These are phyloP conservation scores for Gossypium davidsonii DNA, from an alignment of 441 rosid species.

Conservation along the genomic window DNA sequence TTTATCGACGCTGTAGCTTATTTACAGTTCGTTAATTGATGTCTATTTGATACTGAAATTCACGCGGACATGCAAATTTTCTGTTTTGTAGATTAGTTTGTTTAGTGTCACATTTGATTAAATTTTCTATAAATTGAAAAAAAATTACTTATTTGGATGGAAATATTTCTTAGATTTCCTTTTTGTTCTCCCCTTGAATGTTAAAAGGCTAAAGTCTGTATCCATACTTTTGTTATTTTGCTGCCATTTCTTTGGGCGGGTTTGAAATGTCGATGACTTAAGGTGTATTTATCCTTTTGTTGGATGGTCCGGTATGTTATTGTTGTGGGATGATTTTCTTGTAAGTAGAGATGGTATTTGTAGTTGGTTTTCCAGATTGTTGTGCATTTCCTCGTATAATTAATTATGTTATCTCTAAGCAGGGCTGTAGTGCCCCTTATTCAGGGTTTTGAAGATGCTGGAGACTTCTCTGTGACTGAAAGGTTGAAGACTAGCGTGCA, in stretches of 20 bases:
- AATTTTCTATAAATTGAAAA: neutral
- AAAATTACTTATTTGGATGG: neutral
- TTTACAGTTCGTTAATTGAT: neutral
- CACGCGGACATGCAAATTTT: neutral
- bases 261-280: neutral
- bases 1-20: neutral
- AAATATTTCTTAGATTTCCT: neutral
- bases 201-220: neutral
- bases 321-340: neutral
- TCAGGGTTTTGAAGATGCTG: slow-evolving; percentile 99
- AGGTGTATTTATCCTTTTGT: neutral
- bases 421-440: slow-evolving; percentile 99
- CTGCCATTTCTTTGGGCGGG: neutral
- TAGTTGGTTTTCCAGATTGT: slow-evolving; percentile 17
- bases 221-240: neutral
- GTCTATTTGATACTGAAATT: neutral
- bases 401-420: slow-evolving; percentile 52
- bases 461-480: slow-evolving; percentile 84
- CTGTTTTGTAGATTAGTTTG: neutral
- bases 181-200: neutral
- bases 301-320: neutral
- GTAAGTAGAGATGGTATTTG: slow-evolving; percentile 1
- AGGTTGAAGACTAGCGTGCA: slow-evolving; percentile 85
- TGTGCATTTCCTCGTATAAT: slow-evolving; percentile 39
- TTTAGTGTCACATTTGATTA: neutral